Base-by-base conservation (phyloP, 352 stramenopile genomes). In the Nothophytophthora sp. region DNA sequence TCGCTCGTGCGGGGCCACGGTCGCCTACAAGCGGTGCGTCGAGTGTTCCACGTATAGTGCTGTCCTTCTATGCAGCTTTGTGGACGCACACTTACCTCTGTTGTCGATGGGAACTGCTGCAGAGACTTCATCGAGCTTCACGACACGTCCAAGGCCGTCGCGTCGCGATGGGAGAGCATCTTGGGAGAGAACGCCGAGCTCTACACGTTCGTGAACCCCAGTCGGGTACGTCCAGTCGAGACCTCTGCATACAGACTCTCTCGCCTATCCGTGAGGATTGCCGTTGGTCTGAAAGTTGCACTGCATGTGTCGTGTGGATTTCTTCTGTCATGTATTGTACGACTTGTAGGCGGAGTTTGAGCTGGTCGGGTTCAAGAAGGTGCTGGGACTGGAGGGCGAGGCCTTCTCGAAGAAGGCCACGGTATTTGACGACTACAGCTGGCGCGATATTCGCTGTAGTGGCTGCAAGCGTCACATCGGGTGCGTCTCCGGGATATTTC, bases 391-490 rank as follows among this genome's bases (percentile, higher is more conserved):
- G 34, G 74, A 88, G 30, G 58, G 70, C 13, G 81, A 92, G 8
- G 50, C 51, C 8, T 90, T 82, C 55, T 86, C 82, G 20, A 89
- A 78, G 49, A 81, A 81, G 23, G 73, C 82, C 40, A 88, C 81
- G 46, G 76, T 93, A 45, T 95, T 95, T 51, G 76, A 90, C 18
- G 62, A 78, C 41, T 95, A 92, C 73, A 92, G 80, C 55, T 95
- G 74, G 76, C 76, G 76, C 12, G 80, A 90, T 34, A 63, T 92
- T 60, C 77, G 68, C 49, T 95, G 85, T 50, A 60, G 51, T 49
- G 70, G 72, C 43, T 95, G 85, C 68, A 89, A 90, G 40, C 67
- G 77, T 43, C 81, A 92, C 32, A 59, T 95, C 24, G 81, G 84
- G 80, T 95, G 41, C 3, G n/a, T 43, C n/a, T n/a, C n/a, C n/a